phyloP scores from a whole-genome alignment of 2,329 filamentous ascomycete species.

The Paraphaeosphaeria sporulosa region DNA sequence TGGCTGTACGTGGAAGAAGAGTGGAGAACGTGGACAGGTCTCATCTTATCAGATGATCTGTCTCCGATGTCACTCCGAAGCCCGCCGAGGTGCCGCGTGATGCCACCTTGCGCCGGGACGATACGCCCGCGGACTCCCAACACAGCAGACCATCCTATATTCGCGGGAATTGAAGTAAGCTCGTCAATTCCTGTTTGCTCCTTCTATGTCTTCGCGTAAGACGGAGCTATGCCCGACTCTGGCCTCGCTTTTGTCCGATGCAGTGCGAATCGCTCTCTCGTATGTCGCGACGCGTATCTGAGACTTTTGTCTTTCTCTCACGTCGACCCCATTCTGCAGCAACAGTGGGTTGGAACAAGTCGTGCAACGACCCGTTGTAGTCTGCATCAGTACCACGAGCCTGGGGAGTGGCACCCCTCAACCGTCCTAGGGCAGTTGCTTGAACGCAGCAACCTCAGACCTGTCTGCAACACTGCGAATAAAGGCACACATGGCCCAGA shows the following conservation, averaged over 20 bases:
- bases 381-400: background rate
- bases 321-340: background rate
- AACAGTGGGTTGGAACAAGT: background rate
- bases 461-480: background rate
- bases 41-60: slow-evolving; percentile 5
- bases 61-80: background rate
- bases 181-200: background rate
- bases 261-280: background rate
- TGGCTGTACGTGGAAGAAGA: background rate
- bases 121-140: background rate
- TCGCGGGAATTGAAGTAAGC: background rate
- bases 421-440: background rate
- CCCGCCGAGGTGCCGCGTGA: background rate
- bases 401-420: background rate
- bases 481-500: background rate
- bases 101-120: background rate
- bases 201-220: background rate
- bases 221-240: background rate
- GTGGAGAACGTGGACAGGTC: background rate
- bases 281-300: background rate
- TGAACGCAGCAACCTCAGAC: background rate
- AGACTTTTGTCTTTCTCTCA: background rate
- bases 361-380: background rate
- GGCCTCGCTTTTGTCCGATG: background rate
- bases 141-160: background rate